These are phyloP conservation scores for Kwoniella europaea DNA, from an alignment of 768 basidiomycete genomes.

Conservation along the genomic window DNA sequence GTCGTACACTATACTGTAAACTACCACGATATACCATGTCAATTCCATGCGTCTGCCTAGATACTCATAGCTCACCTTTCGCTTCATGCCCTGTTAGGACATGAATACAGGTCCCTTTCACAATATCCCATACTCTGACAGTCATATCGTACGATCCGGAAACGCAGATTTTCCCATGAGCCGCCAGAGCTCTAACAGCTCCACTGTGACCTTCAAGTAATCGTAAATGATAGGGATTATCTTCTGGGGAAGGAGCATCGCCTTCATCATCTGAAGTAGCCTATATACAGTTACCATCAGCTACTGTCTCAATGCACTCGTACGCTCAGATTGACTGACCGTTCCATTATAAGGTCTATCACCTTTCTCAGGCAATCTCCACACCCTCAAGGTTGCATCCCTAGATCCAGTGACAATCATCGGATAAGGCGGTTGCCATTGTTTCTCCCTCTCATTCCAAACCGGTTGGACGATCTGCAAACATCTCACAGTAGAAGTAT, in stretches of 20 bases:
- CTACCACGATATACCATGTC: slow-evolving; percentile 60
- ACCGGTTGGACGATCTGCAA: slow-evolving; percentile 95
- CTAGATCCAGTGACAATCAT: slow-evolving; percentile 75
- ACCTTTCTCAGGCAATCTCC: slow-evolving; percentile 70
- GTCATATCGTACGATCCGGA: slow-evolving; percentile 96
- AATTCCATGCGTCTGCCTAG: not conserved
- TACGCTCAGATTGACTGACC: slow-evolving; percentile 15
- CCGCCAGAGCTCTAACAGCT: slow-evolving; percentile 89
- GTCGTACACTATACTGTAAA: slow-evolving; percentile 94
- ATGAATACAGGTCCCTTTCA: slow-evolving; percentile 79
- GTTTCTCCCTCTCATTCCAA: slow-evolving; percentile 74
- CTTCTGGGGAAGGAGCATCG: slow-evolving; percentile 41
- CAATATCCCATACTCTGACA: slow-evolving; percentile 93
- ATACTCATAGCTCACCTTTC: slow-evolving; percentile 67
- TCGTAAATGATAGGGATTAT: slow-evolving; percentile 88
- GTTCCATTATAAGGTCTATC: slow-evolving; percentile 61
- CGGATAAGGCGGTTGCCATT: slow-evolving; percentile 69
- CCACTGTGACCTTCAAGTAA: slow-evolving; percentile 87
- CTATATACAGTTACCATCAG: not conserved
- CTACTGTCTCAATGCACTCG: not conserved
- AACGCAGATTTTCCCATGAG: slow-evolving; percentile 83
- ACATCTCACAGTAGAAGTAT: slow-evolving; percentile 95
- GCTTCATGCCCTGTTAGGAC: slow-evolving; percentile 84
- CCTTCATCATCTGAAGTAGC: not conserved
- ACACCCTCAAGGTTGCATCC: slow-evolving; percentile 70